phyloP scores from a whole-genome alignment of 2,329 filamentous ascomycete genomes.

The Rachicladosporium sp. region DNA sequence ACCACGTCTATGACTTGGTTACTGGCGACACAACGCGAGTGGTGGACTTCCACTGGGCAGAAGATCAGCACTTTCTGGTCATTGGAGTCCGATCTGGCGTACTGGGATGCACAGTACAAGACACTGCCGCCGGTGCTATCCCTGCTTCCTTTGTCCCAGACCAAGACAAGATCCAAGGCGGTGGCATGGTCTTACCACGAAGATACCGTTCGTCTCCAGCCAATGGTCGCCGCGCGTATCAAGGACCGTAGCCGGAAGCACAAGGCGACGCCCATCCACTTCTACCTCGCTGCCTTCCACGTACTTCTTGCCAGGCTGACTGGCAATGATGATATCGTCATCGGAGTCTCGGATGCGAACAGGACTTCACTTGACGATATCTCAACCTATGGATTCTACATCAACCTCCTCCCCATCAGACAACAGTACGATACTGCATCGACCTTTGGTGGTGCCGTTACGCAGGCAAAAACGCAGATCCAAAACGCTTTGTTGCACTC shows the following conservation, averaged over 20 bases:
- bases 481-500: constrained; percentile 17
- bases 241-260: constrained; percentile 7
- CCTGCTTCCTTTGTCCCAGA: constrained; percentile 14
- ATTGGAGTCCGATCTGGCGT: constrained; percentile 7
- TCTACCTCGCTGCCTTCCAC: constrained; percentile 25
- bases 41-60: constrained; percentile 9
- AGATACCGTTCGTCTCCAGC: constrained; percentile 6
- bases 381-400: constrained; percentile 26
- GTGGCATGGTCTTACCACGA: constrained; percentile 6
- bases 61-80: constrained; percentile 7
- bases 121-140: constrained; percentile 11
- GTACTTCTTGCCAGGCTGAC: constrained; percentile 19
- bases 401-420: constrained; percentile 29
- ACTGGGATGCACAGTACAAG: constrained; percentile 1
- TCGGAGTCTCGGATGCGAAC: constrained; percentile 31
- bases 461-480: constrained; percentile 9
- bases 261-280: constrained; percentile 17
- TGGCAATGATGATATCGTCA: constrained; percentile 22
- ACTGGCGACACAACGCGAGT: constrained; percentile 14
- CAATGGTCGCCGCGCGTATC: constrained; percentile 6
- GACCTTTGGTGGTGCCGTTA: constrained; percentile 11
- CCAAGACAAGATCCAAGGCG: constrained; percentile 8
- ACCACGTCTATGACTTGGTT: constrained; percentile 13
- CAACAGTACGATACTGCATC: constrained; percentile 10
- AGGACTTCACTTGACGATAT: constrained; percentile 18